A percentile compares a stretch with the other conserved stretches of the same genome.
These are phyloP conservation scores for Leccinum pseudoinsigne DNA, from an alignment of 1,284 basidiomycete genomes.

Conservation along the genomic window DNA sequence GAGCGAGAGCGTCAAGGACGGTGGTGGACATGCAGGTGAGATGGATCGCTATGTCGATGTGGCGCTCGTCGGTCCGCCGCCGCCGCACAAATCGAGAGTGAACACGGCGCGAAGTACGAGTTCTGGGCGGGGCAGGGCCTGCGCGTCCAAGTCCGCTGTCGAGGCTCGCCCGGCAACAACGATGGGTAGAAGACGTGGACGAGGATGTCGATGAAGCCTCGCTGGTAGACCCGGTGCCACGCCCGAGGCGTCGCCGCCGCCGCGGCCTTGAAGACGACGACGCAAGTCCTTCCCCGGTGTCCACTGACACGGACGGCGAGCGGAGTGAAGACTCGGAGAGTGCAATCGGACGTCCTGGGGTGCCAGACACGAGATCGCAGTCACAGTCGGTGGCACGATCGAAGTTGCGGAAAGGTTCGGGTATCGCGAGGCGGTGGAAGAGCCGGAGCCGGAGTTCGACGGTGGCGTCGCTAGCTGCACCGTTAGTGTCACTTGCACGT, in stretches of 20 bases:
- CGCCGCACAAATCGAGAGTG: conserved; percentile 18
- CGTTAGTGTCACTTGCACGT: conserved; percentile 20
- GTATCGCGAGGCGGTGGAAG: conserved; percentile 17
- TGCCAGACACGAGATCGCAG: conserved; percentile 4
- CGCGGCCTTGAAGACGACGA: conserved; percentile 40
- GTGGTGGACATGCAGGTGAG: conserved; percentile 21
- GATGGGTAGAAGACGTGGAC: conserved; percentile 47
- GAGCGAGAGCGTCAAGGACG: conserved; percentile 35
- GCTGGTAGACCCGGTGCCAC: conserved; percentile 7
- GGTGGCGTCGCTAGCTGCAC: conserved; percentile 52
- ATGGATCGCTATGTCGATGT: conserved; percentile 15
- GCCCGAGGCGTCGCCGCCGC: conserved; percentile 21
- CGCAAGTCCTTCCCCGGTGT: conserved; percentile 46
- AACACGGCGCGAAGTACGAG: conserved; percentile 33
- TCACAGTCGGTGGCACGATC: conserved; percentile 16
- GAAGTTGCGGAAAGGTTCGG: conserved; percentile 23
- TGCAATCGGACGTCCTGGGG: neutral
- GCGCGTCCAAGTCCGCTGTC: conserved; percentile 65
- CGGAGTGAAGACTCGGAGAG: conserved; percentile 32
- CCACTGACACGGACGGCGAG: conserved; percentile 51
- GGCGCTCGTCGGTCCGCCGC: neutral
- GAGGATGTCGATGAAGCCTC: conserved; percentile 1
- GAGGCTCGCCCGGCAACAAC: conserved; percentile 48
- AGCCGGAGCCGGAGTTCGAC: conserved; percentile 60
- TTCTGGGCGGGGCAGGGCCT: conserved; percentile 26